A percentile compares a stretch with the other conserved stretches of the same genome.
Conservation (phyloP, 2,329 filamentous ascomycete species). For the Malbranchea cinnamomea region DNA sequence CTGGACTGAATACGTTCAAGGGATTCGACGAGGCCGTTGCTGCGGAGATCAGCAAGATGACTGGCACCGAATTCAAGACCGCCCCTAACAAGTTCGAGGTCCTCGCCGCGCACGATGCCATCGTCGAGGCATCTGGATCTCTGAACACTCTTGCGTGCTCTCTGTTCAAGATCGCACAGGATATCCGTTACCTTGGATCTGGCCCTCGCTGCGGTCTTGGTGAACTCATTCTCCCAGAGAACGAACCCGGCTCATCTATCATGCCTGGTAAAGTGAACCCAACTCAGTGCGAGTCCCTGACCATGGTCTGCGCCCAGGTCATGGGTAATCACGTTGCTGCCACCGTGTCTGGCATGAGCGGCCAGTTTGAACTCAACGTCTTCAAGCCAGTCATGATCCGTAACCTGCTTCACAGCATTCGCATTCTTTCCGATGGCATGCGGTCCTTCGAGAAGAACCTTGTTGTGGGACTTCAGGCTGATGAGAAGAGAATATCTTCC, state of each 20-base stretch:
- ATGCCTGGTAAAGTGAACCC: constrained; percentile 99
- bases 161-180: constrained; percentile 95
- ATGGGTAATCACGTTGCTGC: constrained; percentile 94
- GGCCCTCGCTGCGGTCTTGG: constrained; percentile 91
- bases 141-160: constrained; percentile 86
- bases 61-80: constrained; percentile 83
- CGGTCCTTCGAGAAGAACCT: constrained; percentile 89
- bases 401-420: constrained; percentile 83
- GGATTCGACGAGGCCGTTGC: constrained; percentile 92
- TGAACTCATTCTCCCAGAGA: constrained; percentile 86
- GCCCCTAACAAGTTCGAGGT: constrained; percentile 99
- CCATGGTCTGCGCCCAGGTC: constrained; percentile 94
- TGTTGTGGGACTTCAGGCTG: constrained; percentile 72
- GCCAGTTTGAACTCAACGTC: constrained; percentile 97
- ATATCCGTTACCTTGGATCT: constrained; percentile 91
- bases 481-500: constrained; percentile 78
- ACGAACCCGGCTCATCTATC: constrained; percentile 94
- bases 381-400: constrained; percentile 96
- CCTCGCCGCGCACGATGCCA: constrained; percentile 85
- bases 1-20: constrained; percentile 92
- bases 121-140: constrained; percentile 84
- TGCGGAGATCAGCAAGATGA: constrained; percentile 79
- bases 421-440: constrained; percentile 85
- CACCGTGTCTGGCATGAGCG: constrained; percentile 90
- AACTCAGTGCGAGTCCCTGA: constrained; percentile 92